phyloP scores from a whole-genome alignment of 257 asterid species.

The Nemophila menziesii region DNA sequence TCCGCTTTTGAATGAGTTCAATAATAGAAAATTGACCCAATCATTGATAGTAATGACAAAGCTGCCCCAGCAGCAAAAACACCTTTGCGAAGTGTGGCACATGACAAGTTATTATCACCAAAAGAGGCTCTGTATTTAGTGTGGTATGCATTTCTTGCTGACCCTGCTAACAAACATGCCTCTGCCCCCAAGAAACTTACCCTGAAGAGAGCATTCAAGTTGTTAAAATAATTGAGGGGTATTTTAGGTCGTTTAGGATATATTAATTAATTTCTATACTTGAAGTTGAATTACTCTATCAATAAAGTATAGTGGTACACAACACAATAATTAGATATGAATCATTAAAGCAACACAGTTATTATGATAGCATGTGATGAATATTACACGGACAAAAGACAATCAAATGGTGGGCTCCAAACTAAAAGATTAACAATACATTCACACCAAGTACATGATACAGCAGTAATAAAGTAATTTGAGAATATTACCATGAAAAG shows the following conservation, averaged over 20 bases:
- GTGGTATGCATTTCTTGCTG: slow-evolving; percentile 93
- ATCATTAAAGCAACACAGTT: too few relatives aligned
- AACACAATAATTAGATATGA: too few relatives aligned
- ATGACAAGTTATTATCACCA: slow-evolving; percentile 47
- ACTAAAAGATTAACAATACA: too few relatives aligned
- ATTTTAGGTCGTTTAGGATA: too few relatives aligned
- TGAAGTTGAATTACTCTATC: too few relatives aligned
- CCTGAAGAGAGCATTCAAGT: too few relatives aligned
- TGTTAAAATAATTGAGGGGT: too few relatives aligned
- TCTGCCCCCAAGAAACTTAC: slow-evolving; percentile 80
- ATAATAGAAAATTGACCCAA: slow-evolving; percentile 47
- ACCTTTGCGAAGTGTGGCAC: slow-evolving; percentile 88
- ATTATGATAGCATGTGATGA: too few relatives aligned
- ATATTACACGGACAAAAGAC: too few relatives aligned
- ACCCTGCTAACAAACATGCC: slow-evolving; percentile 85
- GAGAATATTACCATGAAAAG: slow-evolving; percentile 58
- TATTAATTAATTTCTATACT: neutral
- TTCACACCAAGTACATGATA: neutral
- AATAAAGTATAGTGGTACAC: slow-evolving; percentile 1
- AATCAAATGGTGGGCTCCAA: too few relatives aligned
- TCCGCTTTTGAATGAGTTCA: slow-evolving; percentile 80
- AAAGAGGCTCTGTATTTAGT: slow-evolving; percentile 69
- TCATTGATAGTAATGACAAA: slow-evolving; percentile 49
- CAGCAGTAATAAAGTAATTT: slow-evolving; percentile 9
- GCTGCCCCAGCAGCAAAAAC: slow-evolving; percentile 96